Evolutionary conservation across 2,329 filamentous ascomycete genomes (phyloP).

Genomic region (Hansfordia pulvinata): DNA sequence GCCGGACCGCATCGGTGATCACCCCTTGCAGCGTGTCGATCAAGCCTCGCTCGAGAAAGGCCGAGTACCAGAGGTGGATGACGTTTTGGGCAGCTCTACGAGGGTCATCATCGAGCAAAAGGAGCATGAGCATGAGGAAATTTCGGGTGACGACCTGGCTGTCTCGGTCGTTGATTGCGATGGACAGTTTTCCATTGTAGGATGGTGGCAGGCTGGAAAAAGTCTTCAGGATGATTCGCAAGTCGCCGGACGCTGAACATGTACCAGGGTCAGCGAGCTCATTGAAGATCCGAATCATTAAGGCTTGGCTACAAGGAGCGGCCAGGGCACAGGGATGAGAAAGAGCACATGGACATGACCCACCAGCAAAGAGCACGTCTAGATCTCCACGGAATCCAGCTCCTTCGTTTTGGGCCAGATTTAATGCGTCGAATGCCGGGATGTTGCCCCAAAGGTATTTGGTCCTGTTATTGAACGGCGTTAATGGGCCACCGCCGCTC

Average conservation of each 20-base stretch:
- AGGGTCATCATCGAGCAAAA: conserved; percentile 2
- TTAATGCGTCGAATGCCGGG: conserved; percentile 4
- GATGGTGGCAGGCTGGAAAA: conserved; percentile 2
- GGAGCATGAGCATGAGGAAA: conserved; percentile 3
- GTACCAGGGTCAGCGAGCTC: neutral
- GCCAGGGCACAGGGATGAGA: too few relatives aligned
- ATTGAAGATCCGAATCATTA: too few relatives aligned
- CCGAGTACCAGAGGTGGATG: conserved; percentile 6
- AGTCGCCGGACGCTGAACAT: conserved; percentile 2
- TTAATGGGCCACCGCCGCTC: neutral
- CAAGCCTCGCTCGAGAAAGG: conserved; percentile 3
- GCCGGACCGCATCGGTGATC: conserved; percentile 1
- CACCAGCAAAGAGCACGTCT: conserved; percentile 4
- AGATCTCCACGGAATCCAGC: conserved; percentile 1
- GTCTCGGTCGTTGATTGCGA: conserved; percentile 4
- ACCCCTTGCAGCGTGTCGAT: conserved; percentile 1
- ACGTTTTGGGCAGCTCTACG: conserved; percentile 2
- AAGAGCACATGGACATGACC: neutral
- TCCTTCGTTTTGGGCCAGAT: conserved; percentile 4
- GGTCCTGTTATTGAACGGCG: neutral
- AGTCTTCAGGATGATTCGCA: conserved; percentile 4
- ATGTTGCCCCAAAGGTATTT: conserved; percentile 5
- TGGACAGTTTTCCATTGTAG: conserved; percentile 1
- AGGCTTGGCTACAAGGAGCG: too few relatives aligned
- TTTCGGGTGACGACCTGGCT: conserved; percentile 3